A percentile compares a stretch with the other conserved stretches of the same genome.
These are phyloP conservation scores for Thalassiosira tumida DNA, from an alignment of 352 stramenopile species.

Conservation along the genomic window DNA sequence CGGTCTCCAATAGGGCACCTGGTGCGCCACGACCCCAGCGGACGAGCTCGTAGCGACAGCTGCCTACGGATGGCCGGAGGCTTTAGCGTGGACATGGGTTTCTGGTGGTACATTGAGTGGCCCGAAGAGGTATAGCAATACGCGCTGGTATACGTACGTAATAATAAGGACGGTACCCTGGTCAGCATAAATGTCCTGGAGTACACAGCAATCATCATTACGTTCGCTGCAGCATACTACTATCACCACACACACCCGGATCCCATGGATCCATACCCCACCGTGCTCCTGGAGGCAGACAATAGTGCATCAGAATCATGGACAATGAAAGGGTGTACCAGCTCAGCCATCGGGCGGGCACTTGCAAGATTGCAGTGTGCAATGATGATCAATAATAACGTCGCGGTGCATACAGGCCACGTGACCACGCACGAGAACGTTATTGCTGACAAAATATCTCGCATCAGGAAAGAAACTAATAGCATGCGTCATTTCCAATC, in stretches of 20 bases:
- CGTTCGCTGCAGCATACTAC: constrained; percentile 38
- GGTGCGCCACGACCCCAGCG: not conserved
- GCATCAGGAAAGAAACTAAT: too few relatives aligned
- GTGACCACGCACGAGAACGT: constrained; percentile 60
- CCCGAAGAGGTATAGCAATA: not conserved
- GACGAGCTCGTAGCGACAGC: not conserved
- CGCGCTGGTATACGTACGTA: constrained; percentile 15
- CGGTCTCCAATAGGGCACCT: constrained; percentile 42
- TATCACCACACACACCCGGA: not conserved
- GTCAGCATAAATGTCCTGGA: constrained; percentile 60
- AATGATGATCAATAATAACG: constrained; percentile 72
- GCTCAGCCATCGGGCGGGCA: constrained; percentile 13
- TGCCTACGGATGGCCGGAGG: constrained; percentile 30
- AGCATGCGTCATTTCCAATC: not conserved
- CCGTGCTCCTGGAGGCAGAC: constrained; percentile 44
- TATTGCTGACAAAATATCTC: constrained; percentile 76
- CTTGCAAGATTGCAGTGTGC: constrained; percentile 62
- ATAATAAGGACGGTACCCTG: constrained; percentile 21
- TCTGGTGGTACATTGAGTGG: constrained; percentile 60
- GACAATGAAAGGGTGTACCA: constrained; percentile 57
- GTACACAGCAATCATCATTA: constrained; percentile 60
- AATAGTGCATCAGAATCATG: constrained; percentile 69
- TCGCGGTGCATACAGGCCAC: constrained; percentile 54
- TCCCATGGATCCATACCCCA: constrained; percentile 35
- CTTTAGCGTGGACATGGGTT: constrained; percentile 11